Evolutionary conservation across 768 basidiomycete species (phyloP), one percentile per base, ranked within the genome.

Genomic region (Mycena rosella): DNA sequence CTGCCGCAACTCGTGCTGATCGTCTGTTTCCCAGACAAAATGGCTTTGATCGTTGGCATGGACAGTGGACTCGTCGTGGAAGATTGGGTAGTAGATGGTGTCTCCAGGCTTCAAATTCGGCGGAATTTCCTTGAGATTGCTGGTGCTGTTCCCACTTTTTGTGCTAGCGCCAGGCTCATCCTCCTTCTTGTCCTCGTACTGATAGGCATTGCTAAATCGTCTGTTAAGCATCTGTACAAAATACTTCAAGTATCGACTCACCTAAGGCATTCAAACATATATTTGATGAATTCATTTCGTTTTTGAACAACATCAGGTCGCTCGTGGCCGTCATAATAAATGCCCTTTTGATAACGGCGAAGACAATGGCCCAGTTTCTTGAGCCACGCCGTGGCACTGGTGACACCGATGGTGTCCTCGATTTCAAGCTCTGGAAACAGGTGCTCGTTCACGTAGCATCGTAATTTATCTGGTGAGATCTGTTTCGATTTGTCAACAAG

Each of bases 281-380:
- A 27, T 52, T 53, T 49, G 49, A 68, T 60, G 34, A 63, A 71
- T 34, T 67, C 67, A 18, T 68, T 52, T 26, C 70, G 70, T 29
- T 44, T 56, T 56, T 71, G 52, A 24, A 74, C 69, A n/a, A 75
- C 73, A 67, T 75, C 73, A 18, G 64, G 68, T 47, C 63, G 42
- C 40, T 75, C 63, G 32, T 75, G 73, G 42, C 74, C 68, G 22
- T 75, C 73, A 48, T 61, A 68, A 68, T 74, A 75, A n/a, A 72
- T 56, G 0, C 67, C 72, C 61, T 75, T 74, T 36, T 56, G 55
- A 22, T 63, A 59, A 29, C 53, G 49, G 18, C 42, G 44, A 29
- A 57, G 48, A 27, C 42, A 44, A 47, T 62, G 71, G 6, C 72
- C 70, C 15, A 73, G 38, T 56, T 71, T 71, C 44, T 68, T 63